Evolutionary conservation across 2,329 filamentous ascomycete species (phyloP).

Genomic region (Esteya vermicola): DNA sequence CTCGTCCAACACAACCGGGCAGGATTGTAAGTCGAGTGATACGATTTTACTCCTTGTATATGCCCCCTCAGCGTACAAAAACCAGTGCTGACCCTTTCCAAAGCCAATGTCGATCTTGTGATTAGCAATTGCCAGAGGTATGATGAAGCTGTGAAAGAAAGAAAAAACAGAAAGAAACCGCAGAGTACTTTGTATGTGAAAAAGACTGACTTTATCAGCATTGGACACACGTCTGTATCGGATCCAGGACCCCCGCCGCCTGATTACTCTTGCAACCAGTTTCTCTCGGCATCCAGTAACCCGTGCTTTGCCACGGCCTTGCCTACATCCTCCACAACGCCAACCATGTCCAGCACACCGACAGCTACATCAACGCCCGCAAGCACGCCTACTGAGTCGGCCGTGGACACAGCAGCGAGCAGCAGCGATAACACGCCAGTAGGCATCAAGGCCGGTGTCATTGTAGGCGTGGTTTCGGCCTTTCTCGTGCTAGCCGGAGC

Average conservation of each 20-base stretch:
- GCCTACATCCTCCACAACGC: not conserved
- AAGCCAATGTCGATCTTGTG: slow-evolving; percentile 36
- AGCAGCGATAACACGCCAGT: too few species aligned
- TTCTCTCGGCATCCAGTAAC: slow-evolving; percentile 4
- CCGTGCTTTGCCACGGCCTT: slow-evolving; percentile 1
- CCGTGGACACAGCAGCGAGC: too few species aligned
- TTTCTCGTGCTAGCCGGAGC: slow-evolving; percentile 22
- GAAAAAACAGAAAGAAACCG: too few species aligned
- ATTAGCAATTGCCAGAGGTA: slow-evolving; percentile 36
- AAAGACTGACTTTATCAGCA: slow-evolving; percentile 12
- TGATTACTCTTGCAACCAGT: slow-evolving; percentile 14
- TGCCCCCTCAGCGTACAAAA: too few species aligned
- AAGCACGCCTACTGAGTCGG: too few species aligned
- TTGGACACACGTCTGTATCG: slow-evolving; percentile 15
- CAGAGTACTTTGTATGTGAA: too few species aligned
- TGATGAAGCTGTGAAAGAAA: too few species aligned
- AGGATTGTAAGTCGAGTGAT: slow-evolving; percentile 28
- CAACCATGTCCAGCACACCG: not conserved
- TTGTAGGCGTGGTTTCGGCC: slow-evolving; percentile 15
- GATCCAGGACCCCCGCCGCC: slow-evolving; percentile 22
- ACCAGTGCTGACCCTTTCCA: not conserved
- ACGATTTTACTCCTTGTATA: not conserved
- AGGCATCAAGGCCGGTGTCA: not conserved
- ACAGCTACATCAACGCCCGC: too few species aligned
- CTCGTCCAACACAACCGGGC: slow-evolving; percentile 13